Evolutionary conservation across 129 eudicot species (phyloP).

Genomic region (Logfia minima): DNA sequence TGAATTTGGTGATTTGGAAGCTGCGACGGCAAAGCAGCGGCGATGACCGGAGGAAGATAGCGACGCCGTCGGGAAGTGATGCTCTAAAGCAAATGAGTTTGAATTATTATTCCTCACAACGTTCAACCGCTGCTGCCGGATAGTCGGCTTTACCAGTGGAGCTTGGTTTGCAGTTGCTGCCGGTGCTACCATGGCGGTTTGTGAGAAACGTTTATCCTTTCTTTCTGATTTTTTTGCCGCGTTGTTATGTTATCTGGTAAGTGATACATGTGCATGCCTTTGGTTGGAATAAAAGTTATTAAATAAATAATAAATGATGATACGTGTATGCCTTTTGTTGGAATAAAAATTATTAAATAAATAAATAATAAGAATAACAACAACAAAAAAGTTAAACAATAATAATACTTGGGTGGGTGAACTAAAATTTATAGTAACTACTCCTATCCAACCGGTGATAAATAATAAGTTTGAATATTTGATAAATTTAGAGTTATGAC

Average conservation of each 20-base stretch:
- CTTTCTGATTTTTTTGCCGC: too few relatives aligned
- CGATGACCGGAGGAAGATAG: conserved; percentile 15
- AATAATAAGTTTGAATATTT: too few relatives aligned
- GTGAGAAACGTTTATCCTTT: neutral
- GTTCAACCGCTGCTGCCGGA: neutral
- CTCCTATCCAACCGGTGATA: too few relatives aligned
- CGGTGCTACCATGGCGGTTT: conserved; percentile 22
- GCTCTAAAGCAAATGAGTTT: conserved; percentile 1
- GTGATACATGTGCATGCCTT: neutral
- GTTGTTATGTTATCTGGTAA: too few relatives aligned
- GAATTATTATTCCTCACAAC: neutral
- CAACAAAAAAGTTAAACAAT: too few relatives aligned
- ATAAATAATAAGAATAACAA: too few relatives aligned
- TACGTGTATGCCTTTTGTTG: neutral
- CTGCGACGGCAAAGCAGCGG: conserved; percentile 22
- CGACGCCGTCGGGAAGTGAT: neutral
- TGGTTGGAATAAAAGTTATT: neutral
- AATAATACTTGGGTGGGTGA: too few relatives aligned
- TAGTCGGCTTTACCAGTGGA: neutral
- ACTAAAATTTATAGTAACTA: too few relatives aligned
- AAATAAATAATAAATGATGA: too few relatives aligned
- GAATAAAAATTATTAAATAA: too few relatives aligned
- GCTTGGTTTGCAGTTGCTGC: conserved; percentile 24
- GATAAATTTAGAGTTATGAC: too few relatives aligned
- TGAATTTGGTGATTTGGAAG: conserved; percentile 34